phyloP scores from a whole-genome alignment of 495 filamentous ascomycete species.

The Terfezia claveryi region DNA sequence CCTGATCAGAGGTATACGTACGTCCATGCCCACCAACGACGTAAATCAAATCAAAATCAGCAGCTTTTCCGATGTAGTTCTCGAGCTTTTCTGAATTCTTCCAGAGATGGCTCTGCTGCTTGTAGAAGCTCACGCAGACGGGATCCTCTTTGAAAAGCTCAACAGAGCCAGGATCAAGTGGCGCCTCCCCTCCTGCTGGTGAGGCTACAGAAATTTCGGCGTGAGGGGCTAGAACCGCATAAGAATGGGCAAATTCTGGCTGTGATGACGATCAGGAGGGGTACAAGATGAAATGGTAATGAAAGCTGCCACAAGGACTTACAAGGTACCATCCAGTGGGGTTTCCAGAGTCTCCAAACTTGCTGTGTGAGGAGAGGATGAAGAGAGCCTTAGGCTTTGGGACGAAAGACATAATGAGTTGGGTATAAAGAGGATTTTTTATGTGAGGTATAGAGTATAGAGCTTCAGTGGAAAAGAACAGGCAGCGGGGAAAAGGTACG shows the following conservation, averaged over 20 bases:
- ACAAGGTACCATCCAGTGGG: constrained; percentile 50
- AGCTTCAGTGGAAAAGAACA: too few relatives aligned
- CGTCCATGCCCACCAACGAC: constrained; percentile 62
- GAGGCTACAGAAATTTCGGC: constrained; percentile 39
- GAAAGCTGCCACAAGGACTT: constrained; percentile 1
- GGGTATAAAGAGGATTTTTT: too few relatives aligned
- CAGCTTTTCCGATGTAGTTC: constrained; percentile 28
- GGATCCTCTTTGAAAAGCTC: constrained; percentile 36
- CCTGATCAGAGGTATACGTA: constrained; percentile 19
- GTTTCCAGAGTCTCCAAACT: constrained; percentile 29
- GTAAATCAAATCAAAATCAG: constrained; percentile 46
- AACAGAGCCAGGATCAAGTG: constrained; percentile 43
- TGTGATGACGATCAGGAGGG: constrained; percentile 9
- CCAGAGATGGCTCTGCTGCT: constrained; percentile 34
- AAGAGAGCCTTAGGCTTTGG: constrained; percentile 37
- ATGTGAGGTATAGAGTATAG: too few relatives aligned
- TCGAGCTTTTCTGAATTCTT: constrained; percentile 35
- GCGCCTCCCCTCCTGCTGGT: constrained; percentile 42
- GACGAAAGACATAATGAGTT: too few relatives aligned
- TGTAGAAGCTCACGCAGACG: constrained; percentile 29
- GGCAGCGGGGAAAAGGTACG: too few relatives aligned
- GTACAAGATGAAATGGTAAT: too few relatives aligned
- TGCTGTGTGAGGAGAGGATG: constrained; percentile 40
- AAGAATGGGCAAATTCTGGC: constrained; percentile 54
- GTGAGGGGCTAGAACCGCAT: constrained; percentile 34